These are phyloP conservation scores for Neurospora hispaniola DNA, from an alignment of 495 filamentous ascomycete genomes.

Conservation along the genomic window DNA sequence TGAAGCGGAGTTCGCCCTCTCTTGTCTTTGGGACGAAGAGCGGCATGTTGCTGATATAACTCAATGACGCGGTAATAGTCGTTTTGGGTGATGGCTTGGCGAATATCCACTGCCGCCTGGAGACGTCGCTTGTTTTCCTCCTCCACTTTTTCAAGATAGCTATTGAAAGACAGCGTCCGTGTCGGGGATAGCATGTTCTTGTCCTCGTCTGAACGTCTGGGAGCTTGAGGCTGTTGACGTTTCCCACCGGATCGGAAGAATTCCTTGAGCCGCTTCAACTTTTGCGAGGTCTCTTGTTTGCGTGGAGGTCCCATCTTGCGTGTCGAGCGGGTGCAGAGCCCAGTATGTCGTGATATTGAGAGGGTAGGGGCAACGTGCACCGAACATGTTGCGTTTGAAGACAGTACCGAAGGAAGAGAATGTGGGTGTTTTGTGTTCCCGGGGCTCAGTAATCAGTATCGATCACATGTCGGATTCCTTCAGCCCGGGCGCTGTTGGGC, in stretches of 20 bases:
- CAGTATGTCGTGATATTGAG: not conserved
- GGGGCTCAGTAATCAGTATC: not conserved
- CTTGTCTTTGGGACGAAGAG: not conserved
- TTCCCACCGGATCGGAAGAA: not conserved
- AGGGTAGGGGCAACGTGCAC: not conserved
- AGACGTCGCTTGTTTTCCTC: not conserved
- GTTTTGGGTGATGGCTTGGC: not conserved
- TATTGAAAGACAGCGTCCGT: not conserved
- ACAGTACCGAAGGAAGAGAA: not conserved
- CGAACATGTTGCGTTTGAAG: not conserved
- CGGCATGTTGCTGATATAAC: not conserved
- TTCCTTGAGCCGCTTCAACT: not conserved
- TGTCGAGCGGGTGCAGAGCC: not conserved
- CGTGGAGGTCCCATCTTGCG: not conserved
- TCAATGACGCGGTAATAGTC: not conserved
- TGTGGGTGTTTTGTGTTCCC: not conserved
- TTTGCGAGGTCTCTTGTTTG: not conserved
- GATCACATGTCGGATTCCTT: not conserved
- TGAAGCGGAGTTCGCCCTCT: slow-evolving; percentile 1
- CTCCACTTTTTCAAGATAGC: not conserved
- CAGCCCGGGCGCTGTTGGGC: not conserved
- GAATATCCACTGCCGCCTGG: not conserved
- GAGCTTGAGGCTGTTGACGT: not conserved
- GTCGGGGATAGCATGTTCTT: not conserved
- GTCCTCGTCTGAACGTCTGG: not conserved